Percentiles rank a stretch among this genome's conserved stretches.
These are phyloP conservation scores for Silene noctiflora DNA, from an alignment of 179 eudicot genomes.

Conservation along the genomic window DNA sequence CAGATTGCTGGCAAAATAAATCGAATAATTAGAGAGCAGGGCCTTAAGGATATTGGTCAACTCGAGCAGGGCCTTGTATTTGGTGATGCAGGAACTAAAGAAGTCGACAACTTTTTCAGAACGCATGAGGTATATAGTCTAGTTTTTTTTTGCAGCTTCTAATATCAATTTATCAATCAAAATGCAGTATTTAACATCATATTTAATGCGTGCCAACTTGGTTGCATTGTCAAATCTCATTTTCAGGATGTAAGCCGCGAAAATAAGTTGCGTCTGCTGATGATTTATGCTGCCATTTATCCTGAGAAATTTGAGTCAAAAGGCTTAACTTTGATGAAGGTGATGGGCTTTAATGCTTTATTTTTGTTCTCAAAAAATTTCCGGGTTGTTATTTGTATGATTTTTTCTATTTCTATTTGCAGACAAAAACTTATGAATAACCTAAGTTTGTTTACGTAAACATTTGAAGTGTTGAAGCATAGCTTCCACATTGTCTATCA, in stretches of 20 bases:
- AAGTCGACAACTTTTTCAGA: slow-evolving; percentile 72
- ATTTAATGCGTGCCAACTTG: slow-evolving; percentile 10
- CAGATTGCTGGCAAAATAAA: slow-evolving; percentile 94
- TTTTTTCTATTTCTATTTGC: background rate
- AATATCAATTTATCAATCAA: background rate
- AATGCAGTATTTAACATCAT: background rate
- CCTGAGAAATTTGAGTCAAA: slow-evolving; percentile 89
- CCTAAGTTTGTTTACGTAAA: background rate
- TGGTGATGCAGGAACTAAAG: slow-evolving; percentile 98
- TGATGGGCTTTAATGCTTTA: slow-evolving; percentile 21
- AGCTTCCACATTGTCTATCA: background rate
- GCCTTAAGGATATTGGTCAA: slow-evolving; percentile 87
- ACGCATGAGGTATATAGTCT: slow-evolving; percentile 46
- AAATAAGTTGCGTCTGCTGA: slow-evolving; percentile 80
- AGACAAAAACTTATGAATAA: background rate
- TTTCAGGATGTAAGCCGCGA: slow-evolving; percentile 75
- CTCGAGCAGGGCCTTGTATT: slow-evolving; percentile 95
- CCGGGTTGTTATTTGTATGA: background rate
- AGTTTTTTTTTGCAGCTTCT: background rate
- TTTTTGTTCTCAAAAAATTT: background rate
- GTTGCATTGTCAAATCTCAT: slow-evolving; percentile 10
- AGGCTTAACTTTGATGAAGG: slow-evolving; percentile 79
- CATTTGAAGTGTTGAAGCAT: background rate
- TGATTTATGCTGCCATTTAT: slow-evolving; percentile 89
- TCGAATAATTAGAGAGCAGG: slow-evolving; percentile 64